Conservation (phyloP, 2,329 filamentous ascomycete genomes). For the Neofusicoccum umdonicola region DNA sequence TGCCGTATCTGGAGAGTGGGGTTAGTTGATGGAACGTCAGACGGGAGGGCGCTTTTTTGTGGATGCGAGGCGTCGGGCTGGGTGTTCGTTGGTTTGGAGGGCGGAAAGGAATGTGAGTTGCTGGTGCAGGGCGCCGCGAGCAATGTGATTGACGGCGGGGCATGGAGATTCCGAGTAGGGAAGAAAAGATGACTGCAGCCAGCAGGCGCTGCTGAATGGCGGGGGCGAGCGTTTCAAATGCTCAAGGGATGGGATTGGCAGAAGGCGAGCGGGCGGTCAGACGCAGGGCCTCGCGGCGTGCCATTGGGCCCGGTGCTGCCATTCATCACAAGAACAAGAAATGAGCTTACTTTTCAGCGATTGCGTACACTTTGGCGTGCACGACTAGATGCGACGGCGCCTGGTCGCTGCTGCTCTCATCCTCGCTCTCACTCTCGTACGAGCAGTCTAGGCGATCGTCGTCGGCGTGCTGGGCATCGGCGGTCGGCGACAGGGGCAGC, state of each 20-base stretch:
- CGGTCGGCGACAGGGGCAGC: constrained; percentile 7
- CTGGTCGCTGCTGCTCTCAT: constrained; percentile 35
- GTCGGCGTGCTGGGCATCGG: constrained; percentile 9
- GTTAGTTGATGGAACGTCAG: not conserved
- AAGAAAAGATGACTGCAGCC: constrained; percentile 18
- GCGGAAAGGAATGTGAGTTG: not conserved
- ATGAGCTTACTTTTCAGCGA: constrained; percentile 48
- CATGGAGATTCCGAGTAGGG: not conserved
- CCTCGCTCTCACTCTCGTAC: constrained; percentile 18
- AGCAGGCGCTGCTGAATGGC: not conserved
- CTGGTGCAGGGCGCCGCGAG: not conserved
- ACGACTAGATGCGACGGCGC: constrained; percentile 43
- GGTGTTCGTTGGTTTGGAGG: not conserved
- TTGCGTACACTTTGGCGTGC: constrained; percentile 49
- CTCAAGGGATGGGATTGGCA: not conserved
- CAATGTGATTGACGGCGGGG: constrained; percentile 5
- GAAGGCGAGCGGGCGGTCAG: not conserved
- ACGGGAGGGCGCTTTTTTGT: not conserved
- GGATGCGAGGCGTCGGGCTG: not conserved
- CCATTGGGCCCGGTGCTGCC: constrained; percentile 18
- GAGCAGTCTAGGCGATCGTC: constrained; percentile 4
- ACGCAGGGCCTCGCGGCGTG: constrained; percentile 17
- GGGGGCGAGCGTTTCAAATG: constrained; percentile 2
- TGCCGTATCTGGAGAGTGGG: constrained; percentile 41
- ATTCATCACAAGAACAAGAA: constrained; percentile 19